Evolutionary conservation across 192 early-diverging fungal genomes (phyloP).

Genomic region (Pecoramyces ruminantium): DNA sequence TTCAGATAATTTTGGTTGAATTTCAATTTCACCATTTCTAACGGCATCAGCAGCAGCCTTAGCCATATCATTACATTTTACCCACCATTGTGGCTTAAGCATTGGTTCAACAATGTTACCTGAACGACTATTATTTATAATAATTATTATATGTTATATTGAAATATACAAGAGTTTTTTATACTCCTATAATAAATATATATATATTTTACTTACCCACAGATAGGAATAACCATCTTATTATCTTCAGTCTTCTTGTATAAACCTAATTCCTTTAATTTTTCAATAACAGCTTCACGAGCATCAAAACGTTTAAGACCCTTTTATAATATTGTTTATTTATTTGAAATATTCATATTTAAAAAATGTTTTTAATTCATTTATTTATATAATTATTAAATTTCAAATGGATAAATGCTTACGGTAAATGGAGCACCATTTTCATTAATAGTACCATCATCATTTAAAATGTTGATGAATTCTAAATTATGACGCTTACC

Average conservation of each 20-base stretch:
- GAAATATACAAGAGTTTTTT: too few species aligned
- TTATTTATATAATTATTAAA: too few species aligned
- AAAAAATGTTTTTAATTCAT: too few species aligned
- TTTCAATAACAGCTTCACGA: constrained; percentile 69
- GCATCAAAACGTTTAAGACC: constrained; percentile 90
- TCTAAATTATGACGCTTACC: constrained; percentile 86
- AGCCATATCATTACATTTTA: constrained; percentile 78
- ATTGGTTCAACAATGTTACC: constrained; percentile 91
- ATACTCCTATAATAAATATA: too few species aligned
- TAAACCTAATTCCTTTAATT: constrained; percentile 74
- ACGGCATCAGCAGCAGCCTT: constrained; percentile 56
- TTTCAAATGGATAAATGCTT: constrained; percentile 6
- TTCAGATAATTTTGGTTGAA: constrained; percentile 68
- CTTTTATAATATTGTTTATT: neutral
- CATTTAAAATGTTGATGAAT: constrained; percentile 96
- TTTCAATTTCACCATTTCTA: constrained; percentile 59
- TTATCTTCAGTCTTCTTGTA: constrained; percentile 74
- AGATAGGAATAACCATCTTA: constrained; percentile 85
- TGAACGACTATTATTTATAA: constrained; percentile 35
- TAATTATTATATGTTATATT: too few species aligned
- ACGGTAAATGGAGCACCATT: constrained; percentile 66
- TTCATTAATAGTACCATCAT: constrained; percentile 86
- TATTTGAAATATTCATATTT: too few species aligned
- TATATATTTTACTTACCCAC: constrained; percentile 47
- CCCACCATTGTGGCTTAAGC: constrained; percentile 99